Percentiles rank a stretch among this genome's conserved stretches.
Evolutionary conservation across 352 stramenopile species (phyloP).

Genomic region (Globisporangium nodosum): DNA sequence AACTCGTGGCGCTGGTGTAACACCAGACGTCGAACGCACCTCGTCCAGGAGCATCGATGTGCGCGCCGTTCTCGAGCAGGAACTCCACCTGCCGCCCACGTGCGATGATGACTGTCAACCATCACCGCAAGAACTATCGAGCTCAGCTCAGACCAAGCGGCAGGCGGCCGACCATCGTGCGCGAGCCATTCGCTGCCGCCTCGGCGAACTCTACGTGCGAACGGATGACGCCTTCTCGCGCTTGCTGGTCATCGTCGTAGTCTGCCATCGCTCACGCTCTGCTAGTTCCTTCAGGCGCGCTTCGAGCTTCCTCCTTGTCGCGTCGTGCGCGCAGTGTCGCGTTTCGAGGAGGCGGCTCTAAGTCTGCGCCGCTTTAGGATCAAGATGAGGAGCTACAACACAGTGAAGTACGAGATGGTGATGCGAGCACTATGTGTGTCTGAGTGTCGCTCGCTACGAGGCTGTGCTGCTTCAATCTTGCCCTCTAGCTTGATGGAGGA

Average conservation of each 20-base stretch:
- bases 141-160: not conserved
- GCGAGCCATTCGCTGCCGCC: conserved; percentile 51
- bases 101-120: not conserved
- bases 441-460: too few relatives aligned
- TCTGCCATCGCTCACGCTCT: conserved; percentile 16
- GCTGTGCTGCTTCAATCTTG: too few relatives aligned
- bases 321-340: too few relatives aligned
- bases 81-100: conserved; percentile 43
- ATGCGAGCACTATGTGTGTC: too few relatives aligned
- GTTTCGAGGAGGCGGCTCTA: too few relatives aligned
- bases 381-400: too few relatives aligned
- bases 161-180: conserved; percentile 32
- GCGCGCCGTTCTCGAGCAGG: conserved; percentile 41
- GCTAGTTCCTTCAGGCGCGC: too few relatives aligned
- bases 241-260: conserved; percentile 21
- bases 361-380: too few relatives aligned
- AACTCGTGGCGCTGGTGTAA: too few relatives aligned
- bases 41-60: conserved; percentile 45
- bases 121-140: not conserved
- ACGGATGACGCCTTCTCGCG: conserved; percentile 39
- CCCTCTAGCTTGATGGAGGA: too few relatives aligned
- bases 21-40: conserved; percentile 11
- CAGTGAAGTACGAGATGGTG: too few relatives aligned
- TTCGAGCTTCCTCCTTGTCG: too few relatives aligned
- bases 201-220: conserved; percentile 63